Conservation (phyloP, 768 basidiomycete genomes). For the Lentinula lateritia region DNA sequence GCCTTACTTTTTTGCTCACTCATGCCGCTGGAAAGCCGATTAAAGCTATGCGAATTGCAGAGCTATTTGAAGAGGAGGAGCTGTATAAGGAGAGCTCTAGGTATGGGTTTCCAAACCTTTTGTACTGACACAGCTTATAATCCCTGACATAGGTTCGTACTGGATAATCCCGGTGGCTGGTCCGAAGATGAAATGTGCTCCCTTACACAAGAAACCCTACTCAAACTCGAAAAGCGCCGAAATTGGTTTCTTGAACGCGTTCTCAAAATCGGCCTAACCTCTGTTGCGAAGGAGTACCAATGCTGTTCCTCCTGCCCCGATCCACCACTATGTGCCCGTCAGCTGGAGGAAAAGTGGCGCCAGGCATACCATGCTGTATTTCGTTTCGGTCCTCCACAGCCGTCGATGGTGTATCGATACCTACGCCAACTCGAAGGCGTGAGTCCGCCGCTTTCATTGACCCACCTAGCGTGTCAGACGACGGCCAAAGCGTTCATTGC, state of each 20-base stretch:
- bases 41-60: conserved; percentile 89
- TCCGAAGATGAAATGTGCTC: conserved; percentile 75
- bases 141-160: conserved; percentile 56
- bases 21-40: conserved; percentile 92
- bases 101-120: conserved; percentile 46
- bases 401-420: conserved; percentile 90
- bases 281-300: conserved; percentile 91
- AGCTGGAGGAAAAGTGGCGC: conserved; percentile 91
- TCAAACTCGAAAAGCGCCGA: conserved; percentile 87
- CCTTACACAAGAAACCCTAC: conserved; percentile 72
- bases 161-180: conserved; percentile 90
- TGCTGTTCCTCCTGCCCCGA: conserved; percentile 88
- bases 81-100: conserved; percentile 64
- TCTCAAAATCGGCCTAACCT: conserved; percentile 81
- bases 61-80: conserved; percentile 85
- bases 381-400: conserved; percentile 85
- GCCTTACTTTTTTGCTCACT: conserved; percentile 82
- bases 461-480: conserved; percentile 83
- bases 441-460: conserved; percentile 81
- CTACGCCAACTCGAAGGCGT: conserved; percentile 86
- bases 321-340: conserved; percentile 65
- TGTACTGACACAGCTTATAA: neutral
- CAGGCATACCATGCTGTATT: conserved; percentile 85
- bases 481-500: conserved; percentile 88
- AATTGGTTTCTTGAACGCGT: conserved; percentile 96